Evolutionary conservation across 1,139 yeast genomes (phyloP).

Genomic region (Casaregolazyma suthepensis): DNA sequence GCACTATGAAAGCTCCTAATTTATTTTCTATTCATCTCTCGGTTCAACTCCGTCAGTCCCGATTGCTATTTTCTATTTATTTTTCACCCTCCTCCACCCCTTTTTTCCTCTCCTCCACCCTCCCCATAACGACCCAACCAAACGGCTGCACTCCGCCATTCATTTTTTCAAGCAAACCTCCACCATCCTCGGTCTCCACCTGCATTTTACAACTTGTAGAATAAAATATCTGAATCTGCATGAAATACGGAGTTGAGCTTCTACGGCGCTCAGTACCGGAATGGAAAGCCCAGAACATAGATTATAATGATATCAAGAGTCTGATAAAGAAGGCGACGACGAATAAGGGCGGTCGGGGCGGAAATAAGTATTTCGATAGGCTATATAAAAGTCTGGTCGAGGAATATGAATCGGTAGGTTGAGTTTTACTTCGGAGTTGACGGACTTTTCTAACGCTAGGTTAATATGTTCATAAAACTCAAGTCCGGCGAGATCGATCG

Average conservation of each 20-base stretch:
- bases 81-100: not conserved
- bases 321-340: conserved; percentile 51
- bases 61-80: too few relatives aligned
- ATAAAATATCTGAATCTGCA: conserved; percentile 26
- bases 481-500: conserved; percentile 57
- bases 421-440: not conserved
- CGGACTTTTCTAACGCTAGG: conserved; percentile 3
- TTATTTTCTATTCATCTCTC: not conserved
- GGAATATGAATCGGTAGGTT: conserved; percentile 44
- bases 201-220: not conserved
- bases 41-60: not conserved
- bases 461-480: conserved; percentile 51
- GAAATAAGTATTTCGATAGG: conserved; percentile 16
- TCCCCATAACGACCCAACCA: not conserved
- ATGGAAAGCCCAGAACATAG: conserved; percentile 79
- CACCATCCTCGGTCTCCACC: not conserved
- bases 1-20: not conserved
- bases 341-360: conserved; percentile 13
- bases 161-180: not conserved
- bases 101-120: not conserved
- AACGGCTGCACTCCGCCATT: not conserved
- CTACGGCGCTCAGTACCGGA: conserved; percentile 74
- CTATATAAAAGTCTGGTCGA: conserved; percentile 36
- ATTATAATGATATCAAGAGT: conserved; percentile 68
- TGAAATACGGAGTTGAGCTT: conserved; percentile 85